Evolutionary conservation across 768 basidiomycete species (phyloP), one percentile per base, ranked within the genome.

Genomic region (Serendipita sp.): DNA sequence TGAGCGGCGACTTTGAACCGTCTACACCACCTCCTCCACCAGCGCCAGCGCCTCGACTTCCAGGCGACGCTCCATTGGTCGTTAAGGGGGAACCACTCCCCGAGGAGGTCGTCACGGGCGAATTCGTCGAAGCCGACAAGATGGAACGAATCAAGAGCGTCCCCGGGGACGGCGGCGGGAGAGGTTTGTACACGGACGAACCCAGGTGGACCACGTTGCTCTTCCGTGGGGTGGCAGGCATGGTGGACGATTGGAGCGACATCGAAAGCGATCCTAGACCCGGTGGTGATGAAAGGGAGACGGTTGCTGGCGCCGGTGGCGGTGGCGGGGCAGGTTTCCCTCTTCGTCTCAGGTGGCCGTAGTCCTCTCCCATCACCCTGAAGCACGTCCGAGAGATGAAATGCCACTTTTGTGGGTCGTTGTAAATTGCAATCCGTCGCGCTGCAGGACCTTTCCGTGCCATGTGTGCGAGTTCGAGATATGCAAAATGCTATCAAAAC

Each of bases 371-470:
- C 1, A 90, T 75, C 4, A 79, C 69, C 9, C 85, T 68, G 1
- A 91, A 75, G 5, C 79, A 75, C 62, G 83, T 81, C 3, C 86
- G 78, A 5, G 75, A 74, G 33, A 89, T 72, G 1, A 76, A 75
- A 20, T 74, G 74, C 88, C 89, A 90, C 7, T 87, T 71, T 60
- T 74, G 81, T 0, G 82, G 83, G 66, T 89, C 86, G 0, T 77
- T 77, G 67, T 88, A 89, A 0, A 89, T 68, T 0, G 79, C 76
- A 0, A 77, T 76, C 11, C 85, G 77, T 34, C 76, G 77, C 0
- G 77, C 69, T 11, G 73, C 69, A 0, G 77, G 77, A 1, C 73
- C 66, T 22, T 78, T 78, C n/a, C 72, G 69, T 0, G 83, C 77
- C 11, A 87, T 67, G 2, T 75, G 74, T 9, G 71, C 71, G 42